Base-by-base conservation (phyloP, 306 rosid genomes). In the Senna siamea region DNA sequence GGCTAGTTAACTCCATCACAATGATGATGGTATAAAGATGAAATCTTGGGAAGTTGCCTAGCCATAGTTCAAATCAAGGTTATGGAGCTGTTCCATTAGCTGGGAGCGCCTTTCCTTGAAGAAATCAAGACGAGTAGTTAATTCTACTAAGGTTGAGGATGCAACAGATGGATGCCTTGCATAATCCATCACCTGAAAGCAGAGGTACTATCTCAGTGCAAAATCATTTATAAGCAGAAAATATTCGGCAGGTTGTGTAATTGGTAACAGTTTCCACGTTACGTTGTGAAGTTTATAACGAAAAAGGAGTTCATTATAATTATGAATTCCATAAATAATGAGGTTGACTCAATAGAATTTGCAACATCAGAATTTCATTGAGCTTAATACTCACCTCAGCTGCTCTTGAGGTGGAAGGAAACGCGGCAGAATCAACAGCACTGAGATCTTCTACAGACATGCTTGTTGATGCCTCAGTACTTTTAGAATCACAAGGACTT, bases 41-140 rank as follows among this genome's bases (percentile, higher is more conserved):
- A 88, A 80, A 79, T 88, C 96, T 86, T 85, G 93, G 20, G 93
- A 78, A 76, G 90, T 82, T 14, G 96, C 74, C 35, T 92, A 80
- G 56, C 98, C 97, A 35, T 92, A 95, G 78, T 88, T 92, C 78
- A 92, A 85, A 80, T 95, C 99, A 13, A 95, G 99, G 86, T 92
- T 92, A 83, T 95, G 99, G 66, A 95, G 99, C 78, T 95, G 99
- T 72, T 95, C 99, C 97, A 95, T 92, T 79, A 95, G 81, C 87
- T 95, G 96, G 0, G 97, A 92, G 47, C 99, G 99, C 66, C 99
- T 84, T 83, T 95, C 99, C 89, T 95, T 95, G 93, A 95, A 95
- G 85, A 92, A 95, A 86, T 95, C 99, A 5, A 95, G 97, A n/a
- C 97, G 98, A 15, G 96, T 86, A 4, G 98, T 90, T 77, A 95